These are phyloP conservation scores for Podospora pseudocomata DNA, from an alignment of 495 filamentous ascomycete species.

Conservation along the genomic window DNA sequence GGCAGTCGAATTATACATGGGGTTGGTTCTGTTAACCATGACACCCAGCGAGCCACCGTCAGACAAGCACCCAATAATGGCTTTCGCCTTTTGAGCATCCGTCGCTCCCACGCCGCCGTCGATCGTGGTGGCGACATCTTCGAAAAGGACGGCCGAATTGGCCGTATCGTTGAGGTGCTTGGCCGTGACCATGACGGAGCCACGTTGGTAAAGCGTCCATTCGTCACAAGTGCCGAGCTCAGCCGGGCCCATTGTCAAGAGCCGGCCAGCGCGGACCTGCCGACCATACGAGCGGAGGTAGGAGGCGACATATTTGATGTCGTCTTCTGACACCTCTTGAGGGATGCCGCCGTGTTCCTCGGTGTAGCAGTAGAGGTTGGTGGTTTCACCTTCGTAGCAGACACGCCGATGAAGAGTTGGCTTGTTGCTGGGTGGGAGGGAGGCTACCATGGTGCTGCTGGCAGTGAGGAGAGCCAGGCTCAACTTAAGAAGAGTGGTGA, in stretches of 20 bases:
- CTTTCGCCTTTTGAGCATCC: conserved; percentile 8
- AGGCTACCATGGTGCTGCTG: not conserved
- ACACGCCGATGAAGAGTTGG: not conserved
- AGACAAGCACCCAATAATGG: conserved; percentile 16
- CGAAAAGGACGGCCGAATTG: conserved; percentile 17
- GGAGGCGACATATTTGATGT: not conserved
- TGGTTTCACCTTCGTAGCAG: not conserved
- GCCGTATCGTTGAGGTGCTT: conserved; percentile 13
- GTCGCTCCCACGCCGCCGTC: conserved; percentile 15
- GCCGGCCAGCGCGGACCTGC: not conserved
- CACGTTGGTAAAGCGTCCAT: conserved; percentile 14
- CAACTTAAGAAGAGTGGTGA: not conserved
- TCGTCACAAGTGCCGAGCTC: conserved; percentile 13
- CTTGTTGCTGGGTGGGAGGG: not conserved
- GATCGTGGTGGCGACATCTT: conserved; percentile 20
- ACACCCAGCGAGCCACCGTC: conserved; percentile 17
- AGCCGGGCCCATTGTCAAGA: not conserved
- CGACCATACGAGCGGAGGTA: not conserved
- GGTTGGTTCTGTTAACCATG: conserved; percentile 10
- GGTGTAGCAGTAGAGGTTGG: not conserved
- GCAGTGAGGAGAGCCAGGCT: not conserved
- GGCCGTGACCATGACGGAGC: conserved; percentile 15
- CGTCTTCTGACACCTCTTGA: not conserved
- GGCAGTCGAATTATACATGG: conserved; percentile 12
- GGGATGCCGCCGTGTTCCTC: not conserved